Percentiles rank a stretch among this genome's conserved stretches.
Conservation (phyloP, 208 protist genomes). For the Porcisia hertigi region DNA sequence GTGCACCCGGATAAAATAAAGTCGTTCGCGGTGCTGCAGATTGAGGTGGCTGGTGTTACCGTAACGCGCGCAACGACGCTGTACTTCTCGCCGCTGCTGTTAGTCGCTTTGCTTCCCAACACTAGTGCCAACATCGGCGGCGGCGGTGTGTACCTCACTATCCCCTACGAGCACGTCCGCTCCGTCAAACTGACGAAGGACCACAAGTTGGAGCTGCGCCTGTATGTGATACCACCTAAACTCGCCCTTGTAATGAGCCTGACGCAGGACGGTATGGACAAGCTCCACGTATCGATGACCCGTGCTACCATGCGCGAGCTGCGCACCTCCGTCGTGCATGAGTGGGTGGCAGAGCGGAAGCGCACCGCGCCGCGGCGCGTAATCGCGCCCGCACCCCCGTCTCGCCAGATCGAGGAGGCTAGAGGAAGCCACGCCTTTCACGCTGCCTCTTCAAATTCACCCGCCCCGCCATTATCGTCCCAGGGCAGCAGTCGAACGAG, state of each 20-base stretch:
- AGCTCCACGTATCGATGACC: constrained; percentile 69
- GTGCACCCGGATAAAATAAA: constrained; percentile 31
- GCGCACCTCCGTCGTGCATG: constrained; percentile 50
- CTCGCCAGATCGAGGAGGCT: background rate
- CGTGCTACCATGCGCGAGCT: constrained; percentile 62
- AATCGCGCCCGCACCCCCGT: background rate
- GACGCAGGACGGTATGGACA: constrained; percentile 42
- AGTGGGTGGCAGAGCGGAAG: constrained; percentile 85
- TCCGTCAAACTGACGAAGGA: constrained; percentile 81
- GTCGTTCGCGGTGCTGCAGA: constrained; percentile 55
- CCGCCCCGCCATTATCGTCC: background rate
- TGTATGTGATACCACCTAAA: constrained; percentile 64
- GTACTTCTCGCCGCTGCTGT: constrained; percentile 79
- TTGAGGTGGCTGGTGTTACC: constrained; percentile 54
- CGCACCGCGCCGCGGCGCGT: constrained; percentile 43
- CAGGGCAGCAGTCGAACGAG: background rate
- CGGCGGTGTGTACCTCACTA: constrained; percentile 70
- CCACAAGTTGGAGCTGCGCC: constrained; percentile 67
- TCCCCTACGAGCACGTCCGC: constrained; percentile 86
- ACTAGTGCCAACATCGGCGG: constrained; percentile 37
- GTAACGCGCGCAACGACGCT: constrained; percentile 71
- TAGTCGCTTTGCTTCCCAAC: constrained; percentile 69
- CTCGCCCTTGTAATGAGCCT: constrained; percentile 62
- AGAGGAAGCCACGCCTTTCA: background rate
- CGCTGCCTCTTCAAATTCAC: background rate